Percentiles rank a stretch among this genome's conserved stretches.
Evolutionary conservation across 345 rosid species (phyloP).

Genomic region (Capsella bursapastoris): DNA sequence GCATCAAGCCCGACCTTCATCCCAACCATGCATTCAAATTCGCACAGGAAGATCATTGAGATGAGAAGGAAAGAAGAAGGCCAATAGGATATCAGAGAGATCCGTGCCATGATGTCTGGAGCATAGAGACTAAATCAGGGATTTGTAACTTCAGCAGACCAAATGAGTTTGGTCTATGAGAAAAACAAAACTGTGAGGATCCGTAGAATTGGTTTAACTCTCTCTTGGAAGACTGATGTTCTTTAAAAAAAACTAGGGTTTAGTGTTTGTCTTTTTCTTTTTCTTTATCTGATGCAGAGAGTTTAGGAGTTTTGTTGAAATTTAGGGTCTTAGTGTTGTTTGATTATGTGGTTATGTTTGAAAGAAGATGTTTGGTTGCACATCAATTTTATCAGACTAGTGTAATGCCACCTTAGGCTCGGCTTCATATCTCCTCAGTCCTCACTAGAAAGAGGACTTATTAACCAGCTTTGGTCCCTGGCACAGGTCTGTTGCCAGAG

Average conservation of each 20-base stretch:
- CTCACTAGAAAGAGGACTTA: not conserved
- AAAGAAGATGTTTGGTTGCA: conserved; percentile 28
- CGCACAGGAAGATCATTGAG: conserved; percentile 79
- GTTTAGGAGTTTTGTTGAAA: conserved; percentile 30
- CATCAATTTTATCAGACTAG: conserved; percentile 34
- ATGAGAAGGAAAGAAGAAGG: conserved; percentile 61
- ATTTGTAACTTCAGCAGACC: conserved; percentile 34
- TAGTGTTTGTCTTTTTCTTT: conserved; percentile 25
- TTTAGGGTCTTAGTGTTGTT: conserved; percentile 33
- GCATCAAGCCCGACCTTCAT: conserved; percentile 84
- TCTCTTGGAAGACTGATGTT: conserved; percentile 35
- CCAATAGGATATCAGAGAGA: conserved; percentile 20
- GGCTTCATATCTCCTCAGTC: conserved; percentile 1
- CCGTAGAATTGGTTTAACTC: conserved; percentile 22
- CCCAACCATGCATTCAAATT: conserved; percentile 73
- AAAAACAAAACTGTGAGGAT: conserved; percentile 24
- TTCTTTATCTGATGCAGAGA: conserved; percentile 19
- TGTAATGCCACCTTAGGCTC: conserved; percentile 29
- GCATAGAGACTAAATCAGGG: conserved; percentile 26
- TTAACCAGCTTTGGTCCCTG: not conserved
- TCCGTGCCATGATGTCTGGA: conserved; percentile 18
- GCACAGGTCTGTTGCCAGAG: not conserved
- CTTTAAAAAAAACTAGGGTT: conserved; percentile 21
- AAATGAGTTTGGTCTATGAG: conserved; percentile 36
- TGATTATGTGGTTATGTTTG: conserved; percentile 27